Evolutionary conservation across 139 green algal genomes (phyloP).

Genomic region (Chlorella sp.): DNA sequence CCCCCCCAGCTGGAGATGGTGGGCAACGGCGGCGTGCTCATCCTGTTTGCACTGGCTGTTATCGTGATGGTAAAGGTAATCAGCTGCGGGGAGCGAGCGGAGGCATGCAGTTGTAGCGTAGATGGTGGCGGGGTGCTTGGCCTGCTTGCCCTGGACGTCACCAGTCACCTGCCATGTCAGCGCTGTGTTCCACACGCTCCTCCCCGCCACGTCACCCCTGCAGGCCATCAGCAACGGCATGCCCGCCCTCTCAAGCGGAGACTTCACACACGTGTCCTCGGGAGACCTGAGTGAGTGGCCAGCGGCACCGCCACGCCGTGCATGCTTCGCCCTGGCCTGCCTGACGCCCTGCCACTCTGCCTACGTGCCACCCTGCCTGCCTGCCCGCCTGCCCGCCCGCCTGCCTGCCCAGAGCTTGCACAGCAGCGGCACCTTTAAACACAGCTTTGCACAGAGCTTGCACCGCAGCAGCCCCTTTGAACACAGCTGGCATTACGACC

Average conservation of each 20-base stretch:
- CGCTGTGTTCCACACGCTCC: too few species aligned
- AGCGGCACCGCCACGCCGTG: neutral
- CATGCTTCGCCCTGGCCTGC: too few species aligned
- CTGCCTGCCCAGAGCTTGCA: neutral
- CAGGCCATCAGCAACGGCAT: neutral
- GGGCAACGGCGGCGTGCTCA: neutral
- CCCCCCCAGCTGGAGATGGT: constrained; percentile 21
- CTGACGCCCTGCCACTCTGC: too few species aligned
- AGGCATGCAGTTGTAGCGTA: neutral
- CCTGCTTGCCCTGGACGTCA: neutral
- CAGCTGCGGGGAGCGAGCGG: neutral
- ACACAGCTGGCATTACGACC: too few species aligned
- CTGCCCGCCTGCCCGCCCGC: neutral
- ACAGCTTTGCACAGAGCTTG: neutral
- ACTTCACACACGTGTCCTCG: constrained; percentile 1
- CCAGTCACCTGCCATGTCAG: too few species aligned
- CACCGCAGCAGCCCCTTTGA: neutral
- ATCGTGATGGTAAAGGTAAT: neutral
- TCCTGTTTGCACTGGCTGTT: neutral
- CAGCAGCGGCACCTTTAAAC: too few species aligned
- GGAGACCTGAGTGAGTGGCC: neutral
- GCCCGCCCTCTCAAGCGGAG: neutral
- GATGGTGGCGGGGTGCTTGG: neutral
- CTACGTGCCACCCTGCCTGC: too few species aligned
- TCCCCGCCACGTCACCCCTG: too few species aligned